Evolutionary conservation across 108 stramenopile genomes (phyloP), one percentile per base, ranked within the genome.

Genomic region (Cyclotella atomus): DNA sequence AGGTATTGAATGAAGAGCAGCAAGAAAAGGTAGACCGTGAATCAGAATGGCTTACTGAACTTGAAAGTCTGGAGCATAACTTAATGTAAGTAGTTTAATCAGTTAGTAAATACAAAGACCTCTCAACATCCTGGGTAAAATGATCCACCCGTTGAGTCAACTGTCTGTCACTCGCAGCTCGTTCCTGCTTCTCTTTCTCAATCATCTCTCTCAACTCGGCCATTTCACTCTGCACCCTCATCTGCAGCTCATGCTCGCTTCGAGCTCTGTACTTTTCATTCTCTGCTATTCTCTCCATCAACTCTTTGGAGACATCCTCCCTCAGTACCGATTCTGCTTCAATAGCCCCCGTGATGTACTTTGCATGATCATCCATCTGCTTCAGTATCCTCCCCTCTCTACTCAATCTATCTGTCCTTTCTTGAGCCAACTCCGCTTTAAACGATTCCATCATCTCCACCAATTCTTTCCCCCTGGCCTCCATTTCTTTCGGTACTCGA

Each of bases 331-430:
- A 84, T 65, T 97, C 94, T 29, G 76, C 61, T 27, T 86, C 84
- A 79, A 96, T 93, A 19, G 76, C 59, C 3, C 70, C 64, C 19
- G 84, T 76, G 38, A 89, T 90, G 8, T 85, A 84, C 61, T 82
- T 68, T 47, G 91, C 87, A 70, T 97, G 96, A 54, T 89, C 86
- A 52, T 90, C 88, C 57, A 97, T 87, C 74, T 96, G 97, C 70
- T 93, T 92, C 65, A 94, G 63, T 36, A 98, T 84, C 45, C 83
- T 67, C 7, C 91, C 97, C 65, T 98, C 97, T 45, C 97, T 57
- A 45, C 79, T 77, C 36, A 97, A 67, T 28, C 97, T 75, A 56
- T 89, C 79, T 35, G 77, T 81, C 24, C 93, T 78, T 70, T 98
- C 97, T 50, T 72, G 79, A 28, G 93, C 85, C 66, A 97, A 87